A percentile compares a stretch with the other conserved stretches of the same genome.
Evolutionary conservation across 2,329 filamentous ascomycete species (phyloP).

Genomic region (Chrysoporthe deuterocubensis): DNA sequence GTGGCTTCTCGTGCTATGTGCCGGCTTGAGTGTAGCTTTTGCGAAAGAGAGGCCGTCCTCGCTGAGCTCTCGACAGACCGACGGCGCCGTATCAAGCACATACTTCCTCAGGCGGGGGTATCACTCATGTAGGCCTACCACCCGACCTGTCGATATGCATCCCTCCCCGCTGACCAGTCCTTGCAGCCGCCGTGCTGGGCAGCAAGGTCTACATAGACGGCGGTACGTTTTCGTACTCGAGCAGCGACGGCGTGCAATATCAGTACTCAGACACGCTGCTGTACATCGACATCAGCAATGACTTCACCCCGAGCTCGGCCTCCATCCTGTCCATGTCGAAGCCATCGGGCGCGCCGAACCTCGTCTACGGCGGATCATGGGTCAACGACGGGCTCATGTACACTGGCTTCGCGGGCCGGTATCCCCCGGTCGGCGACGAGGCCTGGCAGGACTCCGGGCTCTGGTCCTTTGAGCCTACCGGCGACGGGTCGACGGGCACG

Average conservation of each 20-base stretch:
- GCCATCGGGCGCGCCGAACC: slow-evolving; percentile 15
- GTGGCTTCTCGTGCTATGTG: slow-evolving; percentile 10
- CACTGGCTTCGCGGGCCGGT: slow-evolving; percentile 19
- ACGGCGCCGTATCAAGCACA: slow-evolving; percentile 12
- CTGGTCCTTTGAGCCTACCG: slow-evolving; percentile 22
- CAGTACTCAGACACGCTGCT: slow-evolving; percentile 30
- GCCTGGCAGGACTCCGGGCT: slow-evolving; percentile 12
- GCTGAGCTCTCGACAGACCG: neutral
- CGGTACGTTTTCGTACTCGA: slow-evolving; percentile 32
- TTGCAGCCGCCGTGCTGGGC: slow-evolving; percentile 32
- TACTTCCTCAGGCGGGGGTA: slow-evolving; percentile 31
- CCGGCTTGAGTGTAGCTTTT: neutral
- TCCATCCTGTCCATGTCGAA: slow-evolving; percentile 9
- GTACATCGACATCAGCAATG: slow-evolving; percentile 15
- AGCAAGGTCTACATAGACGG: slow-evolving; percentile 33
- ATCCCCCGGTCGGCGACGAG: slow-evolving; percentile 8
- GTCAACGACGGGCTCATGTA: slow-evolving; percentile 15
- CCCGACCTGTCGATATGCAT: neutral
- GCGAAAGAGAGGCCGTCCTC: neutral
- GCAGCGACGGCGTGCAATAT: slow-evolving; percentile 25
- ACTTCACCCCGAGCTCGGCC: slow-evolving; percentile 15
- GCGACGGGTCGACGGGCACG: slow-evolving; percentile 11
- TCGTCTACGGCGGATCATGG: slow-evolving; percentile 16
- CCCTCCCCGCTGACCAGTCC: slow-evolving; percentile 1
- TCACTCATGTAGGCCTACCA: slow-evolving; percentile 32